phyloP scores from a whole-genome alignment of 192 early-diverging fungal genomes.

The Backusella westeae region DNA sequence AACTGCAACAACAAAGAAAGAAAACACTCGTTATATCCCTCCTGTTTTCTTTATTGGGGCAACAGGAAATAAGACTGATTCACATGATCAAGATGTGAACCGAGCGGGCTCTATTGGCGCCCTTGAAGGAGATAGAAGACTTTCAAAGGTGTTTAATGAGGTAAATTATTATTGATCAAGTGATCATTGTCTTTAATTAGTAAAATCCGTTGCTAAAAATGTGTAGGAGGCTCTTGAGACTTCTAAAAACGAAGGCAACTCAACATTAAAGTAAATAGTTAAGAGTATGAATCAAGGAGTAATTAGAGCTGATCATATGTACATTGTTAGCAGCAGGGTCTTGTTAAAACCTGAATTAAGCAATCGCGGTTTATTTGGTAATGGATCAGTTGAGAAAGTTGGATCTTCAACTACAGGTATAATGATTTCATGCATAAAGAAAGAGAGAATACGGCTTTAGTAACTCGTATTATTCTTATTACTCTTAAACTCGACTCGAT shows the following conservation, averaged over 20 bases:
- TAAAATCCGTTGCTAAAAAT: not conserved
- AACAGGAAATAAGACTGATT: not conserved
- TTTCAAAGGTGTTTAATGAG: not conserved
- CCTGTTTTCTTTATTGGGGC: not conserved
- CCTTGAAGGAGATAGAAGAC: not conserved
- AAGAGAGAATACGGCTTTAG: too few relatives aligned
- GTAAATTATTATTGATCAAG: not conserved
- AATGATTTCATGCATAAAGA: not conserved
- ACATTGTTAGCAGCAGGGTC: not conserved
- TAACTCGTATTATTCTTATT: too few relatives aligned
- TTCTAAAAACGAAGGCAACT: not conserved
- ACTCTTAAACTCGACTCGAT: too few relatives aligned
- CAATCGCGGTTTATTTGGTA: not conserved
- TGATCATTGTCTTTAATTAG: not conserved
- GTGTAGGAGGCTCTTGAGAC: not conserved
- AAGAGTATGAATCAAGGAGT: not conserved
- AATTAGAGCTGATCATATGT: not conserved
- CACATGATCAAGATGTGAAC: not conserved
- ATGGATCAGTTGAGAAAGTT: not conserved
- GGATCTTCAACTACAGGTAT: not conserved
- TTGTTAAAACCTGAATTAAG: not conserved
- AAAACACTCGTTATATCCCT: not conserved
- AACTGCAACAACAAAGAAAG: not conserved
- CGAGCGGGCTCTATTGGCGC: not conserved
- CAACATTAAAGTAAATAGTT: not conserved